A percentile compares a stretch with the other conserved stretches of the same genome.
phyloP scores from a whole-genome alignment of 2,329 filamentous ascomycete species.

The Nothopassalora personata region DNA sequence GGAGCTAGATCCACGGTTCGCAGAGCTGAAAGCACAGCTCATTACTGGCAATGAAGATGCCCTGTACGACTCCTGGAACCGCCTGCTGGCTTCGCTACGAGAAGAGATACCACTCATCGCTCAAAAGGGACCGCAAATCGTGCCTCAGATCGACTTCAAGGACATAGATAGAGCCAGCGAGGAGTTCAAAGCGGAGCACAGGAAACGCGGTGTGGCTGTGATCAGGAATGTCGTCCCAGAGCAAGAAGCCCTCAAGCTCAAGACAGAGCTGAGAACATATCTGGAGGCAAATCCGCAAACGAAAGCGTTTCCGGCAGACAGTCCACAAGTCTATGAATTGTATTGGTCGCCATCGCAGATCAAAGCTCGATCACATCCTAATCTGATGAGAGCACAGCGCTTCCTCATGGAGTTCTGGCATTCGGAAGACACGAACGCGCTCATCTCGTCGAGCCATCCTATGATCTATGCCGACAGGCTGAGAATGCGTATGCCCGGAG shows the following conservation, averaged over 20 bases:
- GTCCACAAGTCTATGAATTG: conserved; percentile 48
- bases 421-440: conserved; percentile 38
- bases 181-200: conserved; percentile 53
- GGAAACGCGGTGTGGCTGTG: conserved; percentile 51
- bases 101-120: conserved; percentile 44
- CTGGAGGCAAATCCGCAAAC: conserved; percentile 44
- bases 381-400: conserved; percentile 42
- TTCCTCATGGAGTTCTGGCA: conserved; percentile 49
- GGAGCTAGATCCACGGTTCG: conserved; percentile 43
- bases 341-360: conserved; percentile 48
- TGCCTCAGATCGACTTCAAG: conserved; percentile 46
- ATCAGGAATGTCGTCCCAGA: conserved; percentile 43
- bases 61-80: conserved; percentile 43
- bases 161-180: conserved; percentile 45
- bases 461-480: conserved; percentile 47
- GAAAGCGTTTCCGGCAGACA: conserved; percentile 44
- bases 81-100: conserved; percentile 36
- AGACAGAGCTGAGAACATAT: conserved; percentile 41
- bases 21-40: conserved; percentile 41
- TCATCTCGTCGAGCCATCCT: conserved; percentile 43
- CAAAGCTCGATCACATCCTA: conserved; percentile 43
- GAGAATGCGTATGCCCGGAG: conserved; percentile 51
- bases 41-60: conserved; percentile 45
- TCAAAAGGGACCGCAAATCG: conserved; percentile 37
- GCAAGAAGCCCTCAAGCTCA: conserved; percentile 41